phyloP scores from a whole-genome alignment of 129 eudicot species.

The Helichrysum umbraculigerum region DNA sequence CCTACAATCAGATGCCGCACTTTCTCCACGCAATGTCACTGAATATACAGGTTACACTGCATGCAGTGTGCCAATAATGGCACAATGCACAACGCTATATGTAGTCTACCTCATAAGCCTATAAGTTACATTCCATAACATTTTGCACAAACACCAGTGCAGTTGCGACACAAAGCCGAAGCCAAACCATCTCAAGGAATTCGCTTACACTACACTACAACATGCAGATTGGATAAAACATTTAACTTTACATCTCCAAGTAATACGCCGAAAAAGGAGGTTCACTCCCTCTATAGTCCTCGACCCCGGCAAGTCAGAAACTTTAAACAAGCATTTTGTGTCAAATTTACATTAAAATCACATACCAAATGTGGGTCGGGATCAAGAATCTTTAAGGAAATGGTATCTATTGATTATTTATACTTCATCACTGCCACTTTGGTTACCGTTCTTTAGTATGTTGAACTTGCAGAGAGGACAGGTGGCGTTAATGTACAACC shows the following conservation, averaged over 20 bases:
- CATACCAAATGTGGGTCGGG: conserved; percentile 23
- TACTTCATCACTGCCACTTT: conserved; percentile 71
- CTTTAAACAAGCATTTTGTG: conserved; percentile 27
- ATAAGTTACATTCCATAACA: conserved; percentile 23
- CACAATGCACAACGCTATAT: not conserved
- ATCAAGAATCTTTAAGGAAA: conserved; percentile 20
- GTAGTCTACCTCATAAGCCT: not conserved
- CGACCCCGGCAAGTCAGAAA: conserved; percentile 20
- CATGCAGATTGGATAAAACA: conserved; percentile 11
- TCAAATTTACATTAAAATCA: conserved; percentile 28
- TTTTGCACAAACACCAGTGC: conserved; percentile 3
- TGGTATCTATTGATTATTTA: conserved; percentile 33
- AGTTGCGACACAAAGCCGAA: not conserved
- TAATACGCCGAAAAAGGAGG: conserved; percentile 19
- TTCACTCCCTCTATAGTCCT: conserved; percentile 16
- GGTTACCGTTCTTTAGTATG: conserved; percentile 68
- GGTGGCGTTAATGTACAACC: conserved; percentile 80
- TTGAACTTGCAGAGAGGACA: conserved; percentile 94
- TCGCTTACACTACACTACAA: conserved; percentile 20
- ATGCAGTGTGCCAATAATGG: conserved; percentile 8
- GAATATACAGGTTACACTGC: conserved; percentile 8
- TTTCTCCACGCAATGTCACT: conserved; percentile 24
- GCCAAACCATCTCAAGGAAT: conserved; percentile 6
- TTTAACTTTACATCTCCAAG: conserved; percentile 35
- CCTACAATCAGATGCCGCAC: conserved; percentile 1